Conservation (phyloP, 305 asterid genomes). For the Fraxinus latifolia region DNA sequence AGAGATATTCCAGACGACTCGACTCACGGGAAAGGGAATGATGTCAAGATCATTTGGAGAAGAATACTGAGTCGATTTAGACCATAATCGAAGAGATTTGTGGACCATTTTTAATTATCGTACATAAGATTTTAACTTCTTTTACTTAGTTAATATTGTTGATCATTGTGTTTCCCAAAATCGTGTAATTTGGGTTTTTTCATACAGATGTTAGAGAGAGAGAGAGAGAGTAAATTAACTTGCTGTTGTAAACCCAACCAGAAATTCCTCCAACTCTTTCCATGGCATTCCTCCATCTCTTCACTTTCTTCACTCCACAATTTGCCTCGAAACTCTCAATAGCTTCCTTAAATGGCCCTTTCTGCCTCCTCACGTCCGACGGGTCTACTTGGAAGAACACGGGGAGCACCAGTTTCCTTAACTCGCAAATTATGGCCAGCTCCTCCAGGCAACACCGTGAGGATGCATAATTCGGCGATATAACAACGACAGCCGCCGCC, state of each 20-base stretch:
- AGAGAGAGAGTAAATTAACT: conserved; percentile 2
- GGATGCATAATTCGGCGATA: conserved; percentile 30
- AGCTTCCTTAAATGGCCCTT: conserved; percentile 21
- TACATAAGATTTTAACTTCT: background rate
- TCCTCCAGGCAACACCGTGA: conserved; percentile 36
- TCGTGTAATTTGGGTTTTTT: background rate
- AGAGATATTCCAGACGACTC: background rate
- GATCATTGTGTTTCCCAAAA: background rate
- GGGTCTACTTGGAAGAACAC: conserved; percentile 32
- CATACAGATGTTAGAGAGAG: background rate
- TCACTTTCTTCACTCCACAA: conserved; percentile 11
- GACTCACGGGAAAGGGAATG: background rate
- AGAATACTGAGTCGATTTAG: background rate
- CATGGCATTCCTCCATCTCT: conserved; percentile 36
- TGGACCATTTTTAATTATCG: background rate
- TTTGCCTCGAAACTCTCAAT: background rate
- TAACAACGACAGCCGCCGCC: conserved; percentile 34
- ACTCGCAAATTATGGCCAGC: conserved; percentile 23
- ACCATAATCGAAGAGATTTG: background rate
- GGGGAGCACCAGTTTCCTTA: conserved; percentile 24
- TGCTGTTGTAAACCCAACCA: conserved; percentile 26
- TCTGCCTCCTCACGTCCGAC: conserved; percentile 31
- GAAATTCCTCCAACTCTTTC: conserved; percentile 24
- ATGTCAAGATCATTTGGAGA: background rate
- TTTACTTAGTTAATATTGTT: background rate